Percentiles rank a stretch among this genome's conserved stretches.
phyloP scores from a whole-genome alignment of 2,329 filamentous ascomycete genomes.

The Diplodia corticola region DNA sequence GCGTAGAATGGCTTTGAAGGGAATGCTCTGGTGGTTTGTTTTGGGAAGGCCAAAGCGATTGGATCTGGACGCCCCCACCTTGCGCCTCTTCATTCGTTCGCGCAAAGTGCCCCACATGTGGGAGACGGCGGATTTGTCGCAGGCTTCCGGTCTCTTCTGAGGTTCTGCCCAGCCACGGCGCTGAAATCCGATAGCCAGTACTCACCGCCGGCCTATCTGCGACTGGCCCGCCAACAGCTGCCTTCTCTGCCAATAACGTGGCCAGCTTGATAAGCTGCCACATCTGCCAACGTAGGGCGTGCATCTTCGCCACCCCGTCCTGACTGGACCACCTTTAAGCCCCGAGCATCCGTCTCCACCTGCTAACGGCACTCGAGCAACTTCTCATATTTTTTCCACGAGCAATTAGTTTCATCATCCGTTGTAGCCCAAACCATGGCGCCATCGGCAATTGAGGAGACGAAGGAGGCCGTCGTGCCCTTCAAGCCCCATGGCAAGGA shows the following conservation, averaged over 20 bases:
- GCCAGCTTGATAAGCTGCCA: conserved; percentile 7
- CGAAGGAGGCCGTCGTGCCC: conserved; percentile 1
- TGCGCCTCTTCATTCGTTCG: background rate
- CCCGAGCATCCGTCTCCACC: background rate
- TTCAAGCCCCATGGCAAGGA: conserved; percentile 18
- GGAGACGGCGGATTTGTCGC: conserved; percentile 1
- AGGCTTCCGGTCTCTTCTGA: background rate
- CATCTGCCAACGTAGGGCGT: background rate
- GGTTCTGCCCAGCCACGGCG: conserved; percentile 1
- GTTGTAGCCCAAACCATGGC: conserved; percentile 5
- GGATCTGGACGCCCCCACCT: background rate
- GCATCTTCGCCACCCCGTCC: conserved; percentile 4
- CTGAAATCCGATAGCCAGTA: conserved; percentile 14
- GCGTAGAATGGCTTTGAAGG: background rate
- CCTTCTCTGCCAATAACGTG: background rate
- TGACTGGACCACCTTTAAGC: background rate
- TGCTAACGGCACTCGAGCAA: background rate
- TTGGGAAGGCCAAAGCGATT: background rate
- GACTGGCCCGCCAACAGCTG: background rate
- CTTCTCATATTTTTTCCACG: background rate
- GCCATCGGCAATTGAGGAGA: conserved; percentile 19
- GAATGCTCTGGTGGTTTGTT: background rate
- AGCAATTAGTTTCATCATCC: background rate
- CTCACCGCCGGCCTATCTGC: conserved; percentile 18
- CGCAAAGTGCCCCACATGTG: background rate